Evolutionary conservation across 352 stramenopile species (phyloP), one percentile per base, ranked within the genome.

Genomic region (Phytophthora uliginosa): DNA sequence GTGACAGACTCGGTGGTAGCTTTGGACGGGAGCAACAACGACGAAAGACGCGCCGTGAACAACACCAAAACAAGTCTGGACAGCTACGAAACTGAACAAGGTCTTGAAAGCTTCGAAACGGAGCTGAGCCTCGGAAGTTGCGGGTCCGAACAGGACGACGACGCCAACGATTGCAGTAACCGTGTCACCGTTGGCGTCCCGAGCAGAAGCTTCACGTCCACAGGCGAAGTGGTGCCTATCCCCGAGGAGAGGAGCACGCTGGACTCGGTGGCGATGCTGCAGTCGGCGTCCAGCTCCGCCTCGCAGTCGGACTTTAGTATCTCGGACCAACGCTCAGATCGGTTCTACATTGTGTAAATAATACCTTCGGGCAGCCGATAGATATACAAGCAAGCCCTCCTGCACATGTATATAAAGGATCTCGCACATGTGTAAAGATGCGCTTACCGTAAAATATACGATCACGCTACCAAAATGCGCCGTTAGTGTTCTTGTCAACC

Each of bases 201-300:
- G 3, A 65, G 50, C 15, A 52, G n/a, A 20, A 76, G 69, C 17
- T 66, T 76, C 50, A 55, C 36, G 20, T 71, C 63, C 15, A 67
- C 64, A 9, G 45, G 34, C n/a, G 52, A 73, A 22, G 50, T 42
- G 18, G 51, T 38, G 17, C 33, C 20, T n/a, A 50, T 67, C 9
- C 40, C 13, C 0, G 69, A 67, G 20, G 59, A 58, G 4, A 61
- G 69, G 59, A 53, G 0, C 13, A 76, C 63, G 20, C 36, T 66
- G 10, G 69, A 73, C 51, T 76, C 69, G 1, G 63, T 73, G 3
- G 69, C 52, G 18, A 76, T 76, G 48, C 9, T 76, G 56, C 69
- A 76, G 26, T 68, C 63, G 24, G 26, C 28, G 33, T 72, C 63
- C 36, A 69, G 51, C 18, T 76, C 62, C 15, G 20, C 58, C 20